phyloP scores from a whole-genome alignment of 805 yeast genomes.

The Saturnispora saitoi region DNA sequence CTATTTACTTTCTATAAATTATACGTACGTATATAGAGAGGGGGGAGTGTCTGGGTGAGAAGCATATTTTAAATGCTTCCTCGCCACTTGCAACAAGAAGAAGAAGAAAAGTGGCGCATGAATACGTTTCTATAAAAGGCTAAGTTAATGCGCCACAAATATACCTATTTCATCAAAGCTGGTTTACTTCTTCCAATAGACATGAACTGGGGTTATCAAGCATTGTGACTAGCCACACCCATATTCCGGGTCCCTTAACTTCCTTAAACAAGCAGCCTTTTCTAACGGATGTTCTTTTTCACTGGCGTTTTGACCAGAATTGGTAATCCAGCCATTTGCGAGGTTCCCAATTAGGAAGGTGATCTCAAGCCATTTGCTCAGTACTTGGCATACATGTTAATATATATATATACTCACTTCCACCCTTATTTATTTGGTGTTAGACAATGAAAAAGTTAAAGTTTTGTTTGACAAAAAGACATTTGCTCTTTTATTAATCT shows the following conservation, averaged over 20 bases:
- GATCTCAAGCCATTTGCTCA: conserved; percentile 7
- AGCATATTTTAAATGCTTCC: neutral
- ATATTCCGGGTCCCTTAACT: too few species aligned
- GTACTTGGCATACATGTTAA: neutral
- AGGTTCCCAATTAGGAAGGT: conserved; percentile 9
- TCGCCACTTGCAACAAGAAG: neutral
- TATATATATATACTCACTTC: neutral
- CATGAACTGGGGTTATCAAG: too few species aligned
- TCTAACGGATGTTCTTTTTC: too few species aligned
- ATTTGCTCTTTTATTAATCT: neutral
- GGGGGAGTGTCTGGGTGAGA: neutral
- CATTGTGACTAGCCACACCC: too few species aligned
- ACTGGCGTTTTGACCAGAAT: neutral
- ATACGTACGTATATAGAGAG: neutral
- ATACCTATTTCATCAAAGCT: neutral
- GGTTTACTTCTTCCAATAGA: too few species aligned
- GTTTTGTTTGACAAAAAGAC: neutral
- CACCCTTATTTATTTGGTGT: neutral
- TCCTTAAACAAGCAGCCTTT: too few species aligned
- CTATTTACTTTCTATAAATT: neutral
- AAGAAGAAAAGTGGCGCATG: neutral
- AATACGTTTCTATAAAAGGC: too few species aligned
- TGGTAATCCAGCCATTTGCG: neutral
- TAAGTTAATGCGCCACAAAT: neutral
- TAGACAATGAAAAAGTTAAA: neutral